Evolutionary conservation across 805 yeast species (phyloP).

Genomic region (Ogataea parapolymorpha): DNA sequence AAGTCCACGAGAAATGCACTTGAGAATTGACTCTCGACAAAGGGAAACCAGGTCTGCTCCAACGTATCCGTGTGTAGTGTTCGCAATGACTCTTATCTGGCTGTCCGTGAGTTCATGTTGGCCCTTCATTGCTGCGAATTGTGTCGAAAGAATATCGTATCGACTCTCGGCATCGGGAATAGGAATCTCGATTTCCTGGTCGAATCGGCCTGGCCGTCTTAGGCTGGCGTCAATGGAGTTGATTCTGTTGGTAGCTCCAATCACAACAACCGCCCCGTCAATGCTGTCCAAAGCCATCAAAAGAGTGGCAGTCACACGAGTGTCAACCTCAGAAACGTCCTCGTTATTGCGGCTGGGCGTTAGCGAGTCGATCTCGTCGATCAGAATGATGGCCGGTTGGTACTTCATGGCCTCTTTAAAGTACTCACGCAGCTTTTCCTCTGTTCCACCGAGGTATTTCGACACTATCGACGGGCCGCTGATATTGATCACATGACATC

Average conservation of each 20-base stretch:
- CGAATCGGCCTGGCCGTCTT: constrained; percentile 90
- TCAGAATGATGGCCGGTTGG: constrained; percentile 84
- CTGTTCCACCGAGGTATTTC: constrained; percentile 93
- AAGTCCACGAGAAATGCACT: constrained; percentile 65
- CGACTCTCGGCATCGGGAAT: constrained; percentile 88
- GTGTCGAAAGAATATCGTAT: constrained; percentile 63
- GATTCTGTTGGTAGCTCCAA: constrained; percentile 94
- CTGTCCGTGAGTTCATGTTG: constrained; percentile 48
- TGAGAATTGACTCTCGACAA: constrained; percentile 84
- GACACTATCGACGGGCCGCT: constrained; percentile 92
- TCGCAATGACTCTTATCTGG: constrained; percentile 61
- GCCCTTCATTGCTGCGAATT: constrained; percentile 50
- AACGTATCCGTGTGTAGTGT: constrained; percentile 92
- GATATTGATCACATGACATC: constrained; percentile 81
- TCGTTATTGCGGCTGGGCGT: constrained; percentile 83
- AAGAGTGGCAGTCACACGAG: constrained; percentile 85
- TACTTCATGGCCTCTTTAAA: constrained; percentile 81
- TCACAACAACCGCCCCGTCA: constrained; percentile 60
- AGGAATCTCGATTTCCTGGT: constrained; percentile 87
- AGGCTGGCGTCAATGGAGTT: constrained; percentile 87
- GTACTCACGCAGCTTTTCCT: constrained; percentile 71
- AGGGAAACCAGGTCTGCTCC: constrained; percentile 93
- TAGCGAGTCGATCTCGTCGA: constrained; percentile 91
- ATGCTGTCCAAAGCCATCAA: constrained; percentile 79
- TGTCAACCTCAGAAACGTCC: constrained; percentile 87